These are phyloP conservation scores for Polyporus tsugae DNA, from an alignment of 1,284 basidiomycete species.

Conservation along the genomic window DNA sequence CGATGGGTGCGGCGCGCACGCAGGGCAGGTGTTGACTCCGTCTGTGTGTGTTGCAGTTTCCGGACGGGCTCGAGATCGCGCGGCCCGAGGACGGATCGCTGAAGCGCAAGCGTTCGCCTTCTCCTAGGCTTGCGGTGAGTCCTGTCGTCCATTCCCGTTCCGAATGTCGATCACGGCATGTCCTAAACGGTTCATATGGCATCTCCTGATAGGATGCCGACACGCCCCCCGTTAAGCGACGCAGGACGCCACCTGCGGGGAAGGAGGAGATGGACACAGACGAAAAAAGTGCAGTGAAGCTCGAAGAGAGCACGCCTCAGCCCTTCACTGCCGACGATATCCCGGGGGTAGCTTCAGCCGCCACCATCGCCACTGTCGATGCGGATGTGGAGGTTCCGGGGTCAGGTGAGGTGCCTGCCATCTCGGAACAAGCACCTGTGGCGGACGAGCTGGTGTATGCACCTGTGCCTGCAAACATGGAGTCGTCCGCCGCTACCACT, in stretches of 20 bases:
- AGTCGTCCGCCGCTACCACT: not conserved
- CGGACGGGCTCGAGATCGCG: slow-evolving; percentile 13
- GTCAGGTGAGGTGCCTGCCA: not conserved
- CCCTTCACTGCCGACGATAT: not conserved
- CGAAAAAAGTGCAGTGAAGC: slow-evolving; percentile 10
- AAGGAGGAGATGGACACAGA: slow-evolving; percentile 11
- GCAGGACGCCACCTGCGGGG: slow-evolving; percentile 33
- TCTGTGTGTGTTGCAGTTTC: slow-evolving; percentile 18
- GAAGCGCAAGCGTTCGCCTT: slow-evolving; percentile 28
- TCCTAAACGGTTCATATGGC: slow-evolving; percentile 1
- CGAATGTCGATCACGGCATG: slow-evolving; percentile 1
- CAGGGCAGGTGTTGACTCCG: slow-evolving; percentile 15
- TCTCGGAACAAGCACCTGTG: not conserved
- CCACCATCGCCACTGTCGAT: not conserved
- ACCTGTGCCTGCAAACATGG: not conserved
- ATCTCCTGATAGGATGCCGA: slow-evolving; percentile 5
- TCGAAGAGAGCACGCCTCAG: slow-evolving; percentile 18
- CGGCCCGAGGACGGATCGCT: slow-evolving; percentile 22
- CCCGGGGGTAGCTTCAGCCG: not conserved
- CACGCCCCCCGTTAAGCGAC: slow-evolving; percentile 33
- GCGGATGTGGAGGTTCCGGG: not conserved
- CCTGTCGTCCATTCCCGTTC: not conserved
- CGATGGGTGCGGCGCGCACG: slow-evolving; percentile 5
- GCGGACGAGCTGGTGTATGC: not conserved
- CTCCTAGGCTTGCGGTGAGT: slow-evolving; percentile 20